Evolutionary conservation across 768 basidiomycete genomes (phyloP).

Genomic region (Hypholoma sublateritium): DNA sequence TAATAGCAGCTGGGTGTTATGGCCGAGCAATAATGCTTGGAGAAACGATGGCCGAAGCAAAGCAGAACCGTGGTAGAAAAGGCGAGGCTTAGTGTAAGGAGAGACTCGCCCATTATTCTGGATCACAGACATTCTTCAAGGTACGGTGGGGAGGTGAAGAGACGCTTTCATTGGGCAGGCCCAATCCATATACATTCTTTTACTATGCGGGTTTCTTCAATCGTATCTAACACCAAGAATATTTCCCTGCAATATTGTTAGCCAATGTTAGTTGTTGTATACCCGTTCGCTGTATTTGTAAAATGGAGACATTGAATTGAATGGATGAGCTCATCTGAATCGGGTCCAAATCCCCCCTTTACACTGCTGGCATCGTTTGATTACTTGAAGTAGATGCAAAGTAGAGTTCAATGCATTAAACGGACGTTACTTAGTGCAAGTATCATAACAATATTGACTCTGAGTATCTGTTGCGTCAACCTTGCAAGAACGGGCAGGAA

Average conservation of each 20-base stretch:
- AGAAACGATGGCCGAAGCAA: constrained; percentile 68
- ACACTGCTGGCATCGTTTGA: neutral
- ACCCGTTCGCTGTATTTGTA: constrained; percentile 18
- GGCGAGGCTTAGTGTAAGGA: constrained; percentile 49
- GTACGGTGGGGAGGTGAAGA: constrained; percentile 16
- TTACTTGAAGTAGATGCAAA: no score
- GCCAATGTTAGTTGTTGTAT: constrained; percentile 11
- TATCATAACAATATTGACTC: no score
- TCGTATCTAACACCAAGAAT: constrained; percentile 8
- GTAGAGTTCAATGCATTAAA: no score
- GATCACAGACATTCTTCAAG: constrained; percentile 13
- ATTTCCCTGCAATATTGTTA: constrained; percentile 8
- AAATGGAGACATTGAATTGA: constrained; percentile 17
- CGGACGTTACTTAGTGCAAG: no score
- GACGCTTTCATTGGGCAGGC: constrained; percentile 19
- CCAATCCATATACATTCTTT: constrained; percentile 16
- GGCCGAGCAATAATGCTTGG: constrained; percentile 61
- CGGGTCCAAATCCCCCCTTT: neutral
- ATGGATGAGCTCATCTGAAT: constrained; percentile 17
- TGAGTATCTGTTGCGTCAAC: no score
- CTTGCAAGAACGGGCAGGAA: no score
- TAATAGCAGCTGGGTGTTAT: constrained; percentile 72
- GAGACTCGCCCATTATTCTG: constrained; percentile 8
- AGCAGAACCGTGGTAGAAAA: constrained; percentile 58
- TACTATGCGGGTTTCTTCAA: constrained; percentile 16